A percentile compares a stretch with the other conserved stretches of the same genome.
These are phyloP conservation scores for Trichosanthes cucumerina DNA, from an alignment of 306 rosid genomes.

Conservation along the genomic window DNA sequence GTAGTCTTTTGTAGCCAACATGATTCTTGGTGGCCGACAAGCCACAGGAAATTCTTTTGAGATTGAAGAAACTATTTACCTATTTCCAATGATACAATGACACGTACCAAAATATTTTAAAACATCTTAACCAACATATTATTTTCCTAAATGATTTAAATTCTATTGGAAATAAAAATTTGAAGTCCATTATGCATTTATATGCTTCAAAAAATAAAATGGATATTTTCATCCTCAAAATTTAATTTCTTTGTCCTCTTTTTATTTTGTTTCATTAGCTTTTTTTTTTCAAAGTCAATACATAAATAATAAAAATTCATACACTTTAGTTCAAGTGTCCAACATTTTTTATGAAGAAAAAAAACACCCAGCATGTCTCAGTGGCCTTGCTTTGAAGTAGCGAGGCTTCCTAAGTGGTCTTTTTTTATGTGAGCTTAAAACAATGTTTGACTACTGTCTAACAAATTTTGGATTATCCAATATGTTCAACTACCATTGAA, in stretches of 20 bases:
- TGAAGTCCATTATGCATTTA: neutral
- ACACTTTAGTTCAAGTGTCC: neutral
- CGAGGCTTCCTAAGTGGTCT: neutral
- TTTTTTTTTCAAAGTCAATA: too few species aligned
- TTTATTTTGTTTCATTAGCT: neutral
- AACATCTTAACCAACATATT: neutral
- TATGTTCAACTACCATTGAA: neutral
- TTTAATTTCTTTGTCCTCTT: too few species aligned
- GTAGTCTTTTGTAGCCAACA: neutral
- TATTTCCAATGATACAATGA: neutral
- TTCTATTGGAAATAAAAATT: neutral
- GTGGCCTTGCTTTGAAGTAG: neutral
- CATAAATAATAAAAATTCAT: too few species aligned
- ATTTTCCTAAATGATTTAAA: neutral
- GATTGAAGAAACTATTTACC: neutral
- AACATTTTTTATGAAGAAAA: neutral
- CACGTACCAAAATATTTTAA: neutral
- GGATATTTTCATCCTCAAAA: neutral
- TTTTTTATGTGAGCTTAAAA: neutral
- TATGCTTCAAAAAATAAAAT: neutral
- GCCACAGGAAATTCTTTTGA: neutral
- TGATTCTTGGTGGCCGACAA: neutral
- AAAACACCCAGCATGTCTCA: too few species aligned
- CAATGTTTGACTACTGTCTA: neutral
- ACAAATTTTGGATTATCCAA: neutral